Conservation (phyloP, 352 stramenopile genomes). For the Pythium dissotocum region DNA sequence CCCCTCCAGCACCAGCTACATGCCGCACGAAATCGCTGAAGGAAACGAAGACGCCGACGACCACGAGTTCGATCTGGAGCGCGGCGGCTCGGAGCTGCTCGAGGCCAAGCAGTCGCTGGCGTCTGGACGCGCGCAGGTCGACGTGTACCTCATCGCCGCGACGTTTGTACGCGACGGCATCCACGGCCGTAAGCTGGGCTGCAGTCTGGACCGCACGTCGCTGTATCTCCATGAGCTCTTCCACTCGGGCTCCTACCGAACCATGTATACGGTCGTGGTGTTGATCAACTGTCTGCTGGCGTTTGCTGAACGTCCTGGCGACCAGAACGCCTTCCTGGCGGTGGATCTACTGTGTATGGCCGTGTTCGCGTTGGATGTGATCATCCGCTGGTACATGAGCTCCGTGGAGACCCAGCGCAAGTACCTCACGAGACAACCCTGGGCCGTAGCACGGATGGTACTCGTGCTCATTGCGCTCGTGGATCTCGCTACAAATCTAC, state of each 20-base stretch:
- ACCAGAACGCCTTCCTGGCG: conserved; percentile 55
- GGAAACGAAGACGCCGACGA: conserved; percentile 13
- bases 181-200: conserved; percentile 84
- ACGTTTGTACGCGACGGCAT: conserved; percentile 82
- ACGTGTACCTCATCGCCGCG: conserved; percentile 75
- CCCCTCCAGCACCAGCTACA: neutral
- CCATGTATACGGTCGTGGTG: conserved; percentile 73
- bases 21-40: conserved; percentile 11
- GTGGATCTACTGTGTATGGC: conserved; percentile 69
- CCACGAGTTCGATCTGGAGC: conserved; percentile 7
- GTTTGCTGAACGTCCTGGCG: conserved; percentile 61
- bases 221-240: conserved; percentile 73
- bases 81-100: conserved; percentile 29
- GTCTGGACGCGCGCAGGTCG: conserved; percentile 32
- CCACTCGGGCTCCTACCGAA: conserved; percentile 68
- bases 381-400: conserved; percentile 84
- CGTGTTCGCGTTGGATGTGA: conserved; percentile 63
- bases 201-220: conserved; percentile 67
- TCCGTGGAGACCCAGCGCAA: conserved; percentile 76
- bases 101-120: conserved; percentile 30
- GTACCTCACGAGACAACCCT: conserved; percentile 74
- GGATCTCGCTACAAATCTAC: conserved; percentile 52
- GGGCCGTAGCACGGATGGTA: conserved; percentile 65
- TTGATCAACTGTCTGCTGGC: conserved; percentile 61
- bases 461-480: conserved; percentile 54